Evolutionary conservation across 768 basidiomycete genomes (phyloP).

Genomic region (Ramaria rubella): DNA sequence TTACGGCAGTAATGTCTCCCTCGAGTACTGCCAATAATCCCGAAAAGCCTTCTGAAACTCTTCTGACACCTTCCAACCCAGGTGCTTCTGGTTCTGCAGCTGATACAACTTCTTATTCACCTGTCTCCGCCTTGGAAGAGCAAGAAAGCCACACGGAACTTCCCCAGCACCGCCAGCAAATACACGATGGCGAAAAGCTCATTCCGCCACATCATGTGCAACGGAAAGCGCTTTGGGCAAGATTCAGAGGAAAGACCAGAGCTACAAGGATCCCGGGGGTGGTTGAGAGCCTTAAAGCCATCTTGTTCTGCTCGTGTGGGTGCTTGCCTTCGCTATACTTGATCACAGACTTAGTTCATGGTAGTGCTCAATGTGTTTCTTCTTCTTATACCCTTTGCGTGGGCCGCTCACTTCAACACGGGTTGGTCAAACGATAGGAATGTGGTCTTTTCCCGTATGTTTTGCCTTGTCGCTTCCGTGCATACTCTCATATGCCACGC

Average conservation of each 20-base stretch:
- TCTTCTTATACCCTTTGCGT: conserved; percentile 53
- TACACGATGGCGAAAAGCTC: not conserved
- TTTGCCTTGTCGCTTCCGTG: not conserved
- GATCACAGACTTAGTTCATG: not conserved
- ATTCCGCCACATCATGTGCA: not conserved
- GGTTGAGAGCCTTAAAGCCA: conserved; percentile 36
- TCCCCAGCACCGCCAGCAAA: not conserved
- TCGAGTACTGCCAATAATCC: not conserved
- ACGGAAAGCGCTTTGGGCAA: conserved; percentile 30
- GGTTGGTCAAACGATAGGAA: conserved; percentile 13
- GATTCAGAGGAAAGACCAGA: conserved; percentile 35
- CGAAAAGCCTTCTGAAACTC: not conserved
- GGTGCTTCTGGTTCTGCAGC: not conserved
- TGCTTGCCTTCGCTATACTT: conserved; percentile 2
- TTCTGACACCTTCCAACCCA: not conserved
- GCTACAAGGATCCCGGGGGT: conserved; percentile 40
- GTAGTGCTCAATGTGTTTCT: conserved; percentile 55
- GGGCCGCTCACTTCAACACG: conserved; percentile 48
- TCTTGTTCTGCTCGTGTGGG: conserved; percentile 51
- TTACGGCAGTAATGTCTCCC: not conserved
- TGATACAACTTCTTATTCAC: not conserved
- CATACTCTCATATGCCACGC: not conserved
- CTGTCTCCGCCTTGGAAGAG: not conserved
- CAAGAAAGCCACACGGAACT: not conserved
- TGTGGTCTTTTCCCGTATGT: conserved; percentile 43